Conservation (phyloP, 2,329 filamentous ascomycete genomes). For the Geosmithia putterillii region DNA sequence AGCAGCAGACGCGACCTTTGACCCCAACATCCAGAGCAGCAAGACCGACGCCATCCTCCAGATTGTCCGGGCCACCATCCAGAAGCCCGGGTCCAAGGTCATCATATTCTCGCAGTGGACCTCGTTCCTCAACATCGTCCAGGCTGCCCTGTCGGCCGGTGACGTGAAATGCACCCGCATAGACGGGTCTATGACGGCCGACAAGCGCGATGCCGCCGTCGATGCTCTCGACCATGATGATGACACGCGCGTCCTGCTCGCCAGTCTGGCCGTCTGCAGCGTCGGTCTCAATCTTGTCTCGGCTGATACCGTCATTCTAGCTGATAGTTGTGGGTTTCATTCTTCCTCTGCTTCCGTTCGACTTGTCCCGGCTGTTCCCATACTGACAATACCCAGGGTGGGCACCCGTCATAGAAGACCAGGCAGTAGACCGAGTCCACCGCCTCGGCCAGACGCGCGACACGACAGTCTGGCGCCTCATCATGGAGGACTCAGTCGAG, state of each 20-base stretch:
- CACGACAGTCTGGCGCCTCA: conserved; percentile 68
- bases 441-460: conserved; percentile 69
- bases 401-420: conserved; percentile 86
- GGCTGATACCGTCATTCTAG: conserved; percentile 74
- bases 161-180: conserved; percentile 58
- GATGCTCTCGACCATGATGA: conserved; percentile 53
- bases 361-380: neutral
- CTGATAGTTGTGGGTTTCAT: conserved; percentile 51
- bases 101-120: conserved; percentile 73
- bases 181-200: conserved; percentile 66
- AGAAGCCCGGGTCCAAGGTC: conserved; percentile 52
- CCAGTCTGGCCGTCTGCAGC: conserved; percentile 69
- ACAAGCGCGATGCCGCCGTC: conserved; percentile 60
- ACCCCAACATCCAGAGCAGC: conserved; percentile 57
- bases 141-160: conserved; percentile 50
- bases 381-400: conserved; percentile 41
- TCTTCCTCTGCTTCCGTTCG: no score
- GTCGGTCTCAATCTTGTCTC: conserved; percentile 80
- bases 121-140: conserved; percentile 58
- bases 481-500: conserved; percentile 73
- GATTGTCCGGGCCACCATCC: conserved; percentile 58
- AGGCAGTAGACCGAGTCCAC: conserved; percentile 81
- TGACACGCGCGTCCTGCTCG: conserved; percentile 63
- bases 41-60: conserved; percentile 72
- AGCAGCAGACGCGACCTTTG: conserved; percentile 34